Evolutionary conservation across 1,284 basidiomycete species (phyloP).

Genomic region (Erythrobasidium hasegawianum): DNA sequence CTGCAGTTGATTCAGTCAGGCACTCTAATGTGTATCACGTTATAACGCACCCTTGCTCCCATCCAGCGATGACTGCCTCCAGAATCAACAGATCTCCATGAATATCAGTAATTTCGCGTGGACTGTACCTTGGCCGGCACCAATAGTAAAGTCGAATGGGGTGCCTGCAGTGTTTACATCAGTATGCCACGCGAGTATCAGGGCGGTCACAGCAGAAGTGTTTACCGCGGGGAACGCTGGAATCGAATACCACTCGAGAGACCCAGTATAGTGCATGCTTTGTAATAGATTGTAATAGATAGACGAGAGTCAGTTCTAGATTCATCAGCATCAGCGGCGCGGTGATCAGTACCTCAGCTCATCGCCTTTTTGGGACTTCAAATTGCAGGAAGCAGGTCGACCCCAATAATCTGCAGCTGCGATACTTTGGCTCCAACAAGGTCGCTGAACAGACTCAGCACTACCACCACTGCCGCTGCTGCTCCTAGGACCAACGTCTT

Average conservation of each 20-base stretch:
- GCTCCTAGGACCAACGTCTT: background rate
- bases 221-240: background rate
- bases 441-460: background rate
- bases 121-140: constrained; percentile 10
- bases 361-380: constrained; percentile 17
- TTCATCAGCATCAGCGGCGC: no score
- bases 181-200: no score
- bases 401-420: constrained; percentile 12
- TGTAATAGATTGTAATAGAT: background rate
- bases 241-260: constrained; percentile 15
- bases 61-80: constrained; percentile 19
- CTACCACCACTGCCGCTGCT: background rate
- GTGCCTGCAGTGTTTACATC: background rate
- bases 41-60: constrained; percentile 15
- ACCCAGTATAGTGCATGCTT: constrained; percentile 27
- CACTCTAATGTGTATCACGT: no score
- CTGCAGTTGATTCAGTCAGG: background rate
- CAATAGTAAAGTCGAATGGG: constrained; percentile 25
- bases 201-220: background rate
- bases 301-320: background rate
- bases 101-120: background rate
- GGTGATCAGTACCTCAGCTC: background rate
- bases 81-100: background rate
- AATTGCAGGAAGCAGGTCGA: constrained; percentile 12
- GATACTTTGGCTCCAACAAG: background rate